phyloP scores from a whole-genome alignment of 352 stramenopile genomes.

The Globisporangium emineosum region DNA sequence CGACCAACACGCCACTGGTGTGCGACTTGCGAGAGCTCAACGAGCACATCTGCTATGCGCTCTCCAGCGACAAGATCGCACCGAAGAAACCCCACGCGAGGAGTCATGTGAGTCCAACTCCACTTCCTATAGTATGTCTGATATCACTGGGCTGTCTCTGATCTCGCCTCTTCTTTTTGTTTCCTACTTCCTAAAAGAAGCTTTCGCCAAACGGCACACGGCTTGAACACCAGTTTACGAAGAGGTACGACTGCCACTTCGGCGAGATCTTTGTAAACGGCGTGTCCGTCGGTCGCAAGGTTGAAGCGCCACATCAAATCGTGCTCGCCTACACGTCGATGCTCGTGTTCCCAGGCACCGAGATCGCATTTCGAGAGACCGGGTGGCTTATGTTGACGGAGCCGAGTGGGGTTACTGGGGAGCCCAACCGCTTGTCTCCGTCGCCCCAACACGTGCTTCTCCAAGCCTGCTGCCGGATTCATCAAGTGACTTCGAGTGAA shows the following conservation, averaged over 20 bases:
- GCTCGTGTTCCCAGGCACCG: not conserved
- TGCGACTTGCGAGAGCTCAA: not conserved
- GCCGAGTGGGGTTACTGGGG: too few species aligned
- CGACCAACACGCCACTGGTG: conserved; percentile 2
- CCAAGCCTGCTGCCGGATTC: not conserved
- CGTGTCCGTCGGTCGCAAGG: conserved; percentile 2
- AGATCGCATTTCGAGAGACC: not conserved
- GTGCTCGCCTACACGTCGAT: not conserved
- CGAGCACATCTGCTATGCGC: not conserved
- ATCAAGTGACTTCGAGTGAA: not conserved
- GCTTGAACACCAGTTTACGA: not conserved
- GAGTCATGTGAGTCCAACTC: not conserved
- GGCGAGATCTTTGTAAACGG: not conserved
- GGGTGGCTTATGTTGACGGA: not conserved
- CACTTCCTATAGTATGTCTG: too few species aligned
- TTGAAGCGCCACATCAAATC: not conserved
- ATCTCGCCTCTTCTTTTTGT: not conserved
- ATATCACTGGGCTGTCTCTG: not conserved
- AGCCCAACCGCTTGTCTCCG: not conserved
- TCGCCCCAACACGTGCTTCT: not conserved
- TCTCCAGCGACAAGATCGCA: not conserved
- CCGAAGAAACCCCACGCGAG: not conserved
- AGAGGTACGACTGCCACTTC: not conserved
- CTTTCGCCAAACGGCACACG: not conserved
- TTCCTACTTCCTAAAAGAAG: not conserved